Evolutionary conservation across 495 filamentous ascomycete genomes (phyloP).

Genomic region (Neurospora discreta): DNA sequence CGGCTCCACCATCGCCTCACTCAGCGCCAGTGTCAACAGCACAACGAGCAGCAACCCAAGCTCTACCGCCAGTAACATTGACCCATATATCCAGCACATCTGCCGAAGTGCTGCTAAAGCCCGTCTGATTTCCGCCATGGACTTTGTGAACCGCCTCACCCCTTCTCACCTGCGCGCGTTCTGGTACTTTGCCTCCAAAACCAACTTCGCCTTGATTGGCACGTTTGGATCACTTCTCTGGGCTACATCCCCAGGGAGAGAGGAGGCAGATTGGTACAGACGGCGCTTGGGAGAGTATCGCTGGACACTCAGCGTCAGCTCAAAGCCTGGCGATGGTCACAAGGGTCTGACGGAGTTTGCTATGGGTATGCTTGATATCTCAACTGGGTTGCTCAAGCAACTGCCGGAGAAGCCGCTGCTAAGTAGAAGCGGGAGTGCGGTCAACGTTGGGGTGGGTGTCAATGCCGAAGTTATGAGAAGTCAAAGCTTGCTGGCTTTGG

Average conservation of each 20-base stretch:
- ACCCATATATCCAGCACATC: slow-evolving; percentile 79
- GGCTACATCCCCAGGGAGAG: slow-evolving; percentile 71
- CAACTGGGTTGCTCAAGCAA: slow-evolving; percentile 42
- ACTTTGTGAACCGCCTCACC: slow-evolving; percentile 64
- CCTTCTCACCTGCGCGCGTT: slow-evolving; percentile 62
- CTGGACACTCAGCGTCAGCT: slow-evolving; percentile 84
- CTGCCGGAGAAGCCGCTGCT: slow-evolving; percentile 45
- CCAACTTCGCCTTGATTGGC: slow-evolving; percentile 72
- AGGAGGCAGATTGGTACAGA: slow-evolving; percentile 95
- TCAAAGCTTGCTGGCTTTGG: slow-evolving; percentile 24
- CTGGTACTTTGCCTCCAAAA: slow-evolving; percentile 75
- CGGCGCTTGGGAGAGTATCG: slow-evolving; percentile 76
- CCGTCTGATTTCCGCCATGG: slow-evolving; percentile 65
- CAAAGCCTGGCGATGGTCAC: slow-evolving; percentile 54
- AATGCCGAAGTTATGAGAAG: slow-evolving; percentile 32
- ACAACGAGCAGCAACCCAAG: background rate
- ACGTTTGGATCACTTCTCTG: slow-evolving; percentile 74
- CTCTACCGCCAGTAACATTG: slow-evolving; percentile 23
- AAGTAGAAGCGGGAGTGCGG: slow-evolving; percentile 30
- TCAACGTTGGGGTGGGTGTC: slow-evolving; percentile 31
- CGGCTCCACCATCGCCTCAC: slow-evolving; percentile 1
- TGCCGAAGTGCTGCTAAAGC: slow-evolving; percentile 86
- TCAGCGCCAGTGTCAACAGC: slow-evolving; percentile 3
- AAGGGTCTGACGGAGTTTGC: slow-evolving; percentile 61
- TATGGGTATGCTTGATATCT: slow-evolving; percentile 60